Conservation (phyloP, 495 filamentous ascomycete species). For the Penicillium atrosanguineum region DNA sequence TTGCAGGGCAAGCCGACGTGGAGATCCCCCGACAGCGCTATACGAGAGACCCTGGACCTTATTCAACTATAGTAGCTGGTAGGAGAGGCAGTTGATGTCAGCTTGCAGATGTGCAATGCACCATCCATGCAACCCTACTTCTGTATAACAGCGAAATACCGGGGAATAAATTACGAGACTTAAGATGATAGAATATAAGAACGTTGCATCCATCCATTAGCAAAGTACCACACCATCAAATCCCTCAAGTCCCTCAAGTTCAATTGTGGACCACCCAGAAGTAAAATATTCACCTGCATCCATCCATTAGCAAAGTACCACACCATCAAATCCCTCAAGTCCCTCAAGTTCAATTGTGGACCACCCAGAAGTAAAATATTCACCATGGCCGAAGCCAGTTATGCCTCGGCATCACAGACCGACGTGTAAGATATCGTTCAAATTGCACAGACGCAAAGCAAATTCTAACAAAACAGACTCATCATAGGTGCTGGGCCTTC, state of each 20-base stretch:
- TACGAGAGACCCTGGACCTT: not conserved
- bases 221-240: not conserved
- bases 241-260: not conserved
- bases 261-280: not conserved
- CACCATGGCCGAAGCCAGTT: slow-evolving; percentile 6
- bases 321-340: not conserved
- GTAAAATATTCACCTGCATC: not conserved
- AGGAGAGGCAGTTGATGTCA: not conserved
- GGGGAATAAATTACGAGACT: not conserved
- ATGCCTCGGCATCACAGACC: slow-evolving; percentile 7
- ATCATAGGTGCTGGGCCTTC: slow-evolving; percentile 69
- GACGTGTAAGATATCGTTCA: slow-evolving; percentile 15
- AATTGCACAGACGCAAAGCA: not conserved
- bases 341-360: no score
- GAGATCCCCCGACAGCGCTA: not conserved
- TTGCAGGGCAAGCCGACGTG: not conserved
- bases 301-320: not conserved
- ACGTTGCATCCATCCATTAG: not conserved
- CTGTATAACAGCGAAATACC: not conserved
- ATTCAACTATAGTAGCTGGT: not conserved
- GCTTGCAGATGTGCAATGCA: slow-evolving; percentile 3
- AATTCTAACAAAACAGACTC: slow-evolving; percentile 25
- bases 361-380: not conserved
- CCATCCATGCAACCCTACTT: not conserved
- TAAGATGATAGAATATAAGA: not conserved